These are phyloP conservation scores for Neocallimastix lanati DNA, from an alignment of 192 early-diverging fungal genomes.

Conservation along the genomic window DNA sequence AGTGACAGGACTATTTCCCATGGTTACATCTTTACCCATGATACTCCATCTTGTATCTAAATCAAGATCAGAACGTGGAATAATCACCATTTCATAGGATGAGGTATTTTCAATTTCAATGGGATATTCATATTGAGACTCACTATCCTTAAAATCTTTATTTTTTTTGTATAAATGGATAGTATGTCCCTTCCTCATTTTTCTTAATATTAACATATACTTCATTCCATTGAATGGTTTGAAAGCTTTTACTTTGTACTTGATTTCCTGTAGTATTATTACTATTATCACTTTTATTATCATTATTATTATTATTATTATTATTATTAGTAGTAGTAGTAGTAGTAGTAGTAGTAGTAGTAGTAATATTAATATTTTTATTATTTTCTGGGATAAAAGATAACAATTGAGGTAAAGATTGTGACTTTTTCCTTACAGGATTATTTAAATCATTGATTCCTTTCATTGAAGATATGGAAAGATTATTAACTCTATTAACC, in stretches of 20 bases:
- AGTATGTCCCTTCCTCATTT: background rate
- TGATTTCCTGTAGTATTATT: too few relatives aligned
- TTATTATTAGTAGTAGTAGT: too few relatives aligned
- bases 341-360: too few relatives aligned
- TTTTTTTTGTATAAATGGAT: background rate
- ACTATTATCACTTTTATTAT: too few relatives aligned
- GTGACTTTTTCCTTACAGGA: background rate
- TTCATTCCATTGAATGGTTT: background rate
- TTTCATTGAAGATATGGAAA: background rate
- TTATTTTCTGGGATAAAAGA: too few relatives aligned
- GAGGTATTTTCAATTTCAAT: background rate
- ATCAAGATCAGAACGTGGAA: too few relatives aligned
- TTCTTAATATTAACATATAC: background rate
- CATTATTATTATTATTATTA: too few relatives aligned
- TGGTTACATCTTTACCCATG: too few relatives aligned
- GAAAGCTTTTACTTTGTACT: too few relatives aligned
- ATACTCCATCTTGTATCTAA: too few relatives aligned
- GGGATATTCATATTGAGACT: background rate
- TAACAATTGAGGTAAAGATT: background rate
- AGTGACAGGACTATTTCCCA: too few relatives aligned
- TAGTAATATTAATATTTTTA: too few relatives aligned
- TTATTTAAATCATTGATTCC: background rate
- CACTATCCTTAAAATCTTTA: background rate
- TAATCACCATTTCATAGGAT: background rate
- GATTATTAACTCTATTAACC: background rate